Percentiles rank a stretch among this genome's conserved stretches.
Evolutionary conservation across 257 asterid genomes (phyloP).

Genomic region (Solanum dulcamara): DNA sequence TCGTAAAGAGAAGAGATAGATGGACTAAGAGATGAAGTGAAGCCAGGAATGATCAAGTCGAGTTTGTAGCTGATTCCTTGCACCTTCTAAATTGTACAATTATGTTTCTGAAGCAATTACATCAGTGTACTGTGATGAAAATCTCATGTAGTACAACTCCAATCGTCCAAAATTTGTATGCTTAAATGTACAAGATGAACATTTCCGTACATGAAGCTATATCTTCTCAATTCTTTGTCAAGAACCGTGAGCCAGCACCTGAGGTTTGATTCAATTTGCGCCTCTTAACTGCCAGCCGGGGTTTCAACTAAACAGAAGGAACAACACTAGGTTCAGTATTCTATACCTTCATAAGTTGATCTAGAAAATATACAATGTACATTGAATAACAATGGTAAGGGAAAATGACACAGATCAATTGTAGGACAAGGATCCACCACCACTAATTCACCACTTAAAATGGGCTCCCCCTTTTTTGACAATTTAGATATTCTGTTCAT

Average conservation of each 20-base stretch:
- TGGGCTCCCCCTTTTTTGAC: background rate
- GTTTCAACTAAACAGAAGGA: conserved; percentile 47
- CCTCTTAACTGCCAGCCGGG: conserved; percentile 47
- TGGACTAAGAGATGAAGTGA: background rate
- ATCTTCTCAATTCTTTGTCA: background rate
- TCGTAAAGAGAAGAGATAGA: background rate
- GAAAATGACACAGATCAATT: background rate
- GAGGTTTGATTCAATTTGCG: conserved; percentile 33
- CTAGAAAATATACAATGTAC: background rate
- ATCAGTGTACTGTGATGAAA: background rate
- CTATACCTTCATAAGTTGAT: background rate
- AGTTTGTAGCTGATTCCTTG: background rate
- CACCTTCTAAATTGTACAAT: background rate
- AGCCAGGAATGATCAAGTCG: background rate
- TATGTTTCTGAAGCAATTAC: background rate
- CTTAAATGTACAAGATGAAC: background rate
- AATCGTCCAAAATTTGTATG: background rate
- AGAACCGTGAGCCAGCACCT: conserved; percentile 15
- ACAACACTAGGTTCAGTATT: background rate
- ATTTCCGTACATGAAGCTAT: background rate
- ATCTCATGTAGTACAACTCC: background rate
- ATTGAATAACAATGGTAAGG: background rate
- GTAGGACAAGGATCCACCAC: background rate
- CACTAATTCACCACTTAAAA: background rate
- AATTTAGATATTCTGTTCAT: background rate